Evolutionary conservation across 1,284 basidiomycete genomes (phyloP).

Genomic region (Trichosporon sp.): DNA sequence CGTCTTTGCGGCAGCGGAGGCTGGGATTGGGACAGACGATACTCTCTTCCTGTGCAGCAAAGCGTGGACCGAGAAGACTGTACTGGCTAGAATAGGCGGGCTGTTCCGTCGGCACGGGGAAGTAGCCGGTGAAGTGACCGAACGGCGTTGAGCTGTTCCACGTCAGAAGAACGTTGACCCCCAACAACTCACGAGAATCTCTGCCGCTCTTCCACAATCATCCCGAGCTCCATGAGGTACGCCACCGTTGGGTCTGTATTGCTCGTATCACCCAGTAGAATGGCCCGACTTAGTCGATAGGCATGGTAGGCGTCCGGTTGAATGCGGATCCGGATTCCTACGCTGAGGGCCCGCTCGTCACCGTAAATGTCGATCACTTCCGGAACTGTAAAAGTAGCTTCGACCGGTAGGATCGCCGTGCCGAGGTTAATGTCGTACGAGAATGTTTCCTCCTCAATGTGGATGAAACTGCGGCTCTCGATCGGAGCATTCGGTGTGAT

Average conservation of each 20-base stretch:
- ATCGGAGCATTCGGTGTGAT: conserved; percentile 9
- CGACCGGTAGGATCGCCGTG: conserved; percentile 4
- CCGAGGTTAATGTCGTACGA: neutral
- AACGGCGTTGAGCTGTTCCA: conserved; percentile 27
- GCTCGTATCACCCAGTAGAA: neutral
- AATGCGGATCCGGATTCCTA: conserved; percentile 36
- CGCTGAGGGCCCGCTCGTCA: conserved; percentile 26
- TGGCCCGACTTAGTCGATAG: neutral
- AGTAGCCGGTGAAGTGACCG: conserved; percentile 20
- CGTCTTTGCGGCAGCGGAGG: neutral
- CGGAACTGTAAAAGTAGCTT: conserved; percentile 40
- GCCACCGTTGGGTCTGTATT: neutral
- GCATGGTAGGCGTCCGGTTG: neutral
- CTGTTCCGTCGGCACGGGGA: conserved; percentile 35
- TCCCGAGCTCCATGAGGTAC: conserved; percentile 36
- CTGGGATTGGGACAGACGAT: neutral
- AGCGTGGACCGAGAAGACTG: conserved; percentile 19
- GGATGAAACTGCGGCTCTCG: conserved; percentile 26
- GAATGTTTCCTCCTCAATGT: conserved; percentile 8
- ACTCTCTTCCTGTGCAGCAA: conserved; percentile 18
- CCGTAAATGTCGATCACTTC: conserved; percentile 44
- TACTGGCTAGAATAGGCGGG: conserved; percentile 18
- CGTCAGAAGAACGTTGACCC: neutral
- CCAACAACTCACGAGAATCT: conserved; percentile 28
- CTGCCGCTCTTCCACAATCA: conserved; percentile 44